Evolutionary conservation across 1,139 yeast species (phyloP), one percentile per base, ranked within the genome.

Genomic region (Magnusiomyces fungicola): DNA sequence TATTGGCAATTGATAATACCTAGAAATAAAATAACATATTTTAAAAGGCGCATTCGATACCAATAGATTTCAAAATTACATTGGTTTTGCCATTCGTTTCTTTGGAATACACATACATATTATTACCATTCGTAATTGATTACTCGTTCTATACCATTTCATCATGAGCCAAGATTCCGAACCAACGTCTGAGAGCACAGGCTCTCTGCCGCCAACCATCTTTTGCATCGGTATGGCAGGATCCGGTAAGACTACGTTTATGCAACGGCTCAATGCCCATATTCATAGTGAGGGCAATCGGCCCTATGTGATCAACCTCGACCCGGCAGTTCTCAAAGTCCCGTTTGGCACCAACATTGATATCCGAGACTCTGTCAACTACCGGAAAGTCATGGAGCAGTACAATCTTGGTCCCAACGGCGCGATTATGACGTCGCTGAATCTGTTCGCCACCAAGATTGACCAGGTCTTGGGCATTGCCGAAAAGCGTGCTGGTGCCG

Each of bases 161-260:
- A n/a, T n/a, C n/a, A n/a, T n/a, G n/a, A n/a, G n/a, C n/a, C n/a
- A n/a, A n/a, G n/a, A n/a, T n/a, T n/a, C n/a, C n/a, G 34, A 6
- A 7, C 9, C 34, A 7, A 27, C 30, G 12, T 12, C 16, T 6
- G 10, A 14, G 34, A 32, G 4, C 18, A 14, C 10, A n/a, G n/a
- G 16, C 16, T 18, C 16, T 18, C 22, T 39, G 6, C 54, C 56
- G 12, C 57, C 68, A 30, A 59, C 67, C 21, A 58, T 89, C 37
- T 72, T 89, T 37, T 87, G 96, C 68, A 87, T 90, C 56, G 97
- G 97, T 55, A 89, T 89, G 97, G 97, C 97, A 60, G 96, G 96
- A 40, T 82, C 95, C 48, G 98, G 99, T 60, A 94, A 94, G 69
- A 92, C 99, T 70, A 94, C 98, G 2, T 92, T 94, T 66, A 83